Evolutionary conservation across 805 yeast genomes (phyloP).

Genomic region (Schwanniomyces occidentalis): DNA sequence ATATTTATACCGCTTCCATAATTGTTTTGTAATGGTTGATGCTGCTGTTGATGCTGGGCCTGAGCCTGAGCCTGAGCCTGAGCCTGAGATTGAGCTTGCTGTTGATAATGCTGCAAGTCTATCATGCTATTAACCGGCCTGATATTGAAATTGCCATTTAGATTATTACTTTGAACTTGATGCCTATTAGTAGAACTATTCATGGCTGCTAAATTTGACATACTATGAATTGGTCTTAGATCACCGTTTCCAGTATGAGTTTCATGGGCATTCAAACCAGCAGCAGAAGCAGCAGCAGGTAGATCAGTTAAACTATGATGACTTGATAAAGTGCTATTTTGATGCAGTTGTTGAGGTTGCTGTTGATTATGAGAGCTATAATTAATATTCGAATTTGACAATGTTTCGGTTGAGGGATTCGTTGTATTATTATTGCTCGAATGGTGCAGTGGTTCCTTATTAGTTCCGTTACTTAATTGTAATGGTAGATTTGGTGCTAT

Average conservation of each 20-base stretch:
- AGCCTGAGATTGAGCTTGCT: constrained; percentile 6
- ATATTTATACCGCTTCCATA: constrained; percentile 3
- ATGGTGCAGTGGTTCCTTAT: constrained; percentile 4
- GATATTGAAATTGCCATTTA: constrained; percentile 12
- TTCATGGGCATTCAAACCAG: constrained; percentile 4
- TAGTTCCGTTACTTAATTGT: constrained; percentile 1
- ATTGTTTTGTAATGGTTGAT: constrained; percentile 2
- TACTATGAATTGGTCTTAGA: constrained; percentile 26
- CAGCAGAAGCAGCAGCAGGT: constrained; percentile 18
- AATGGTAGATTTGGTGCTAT: constrained; percentile 2
- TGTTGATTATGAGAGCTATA: background rate
- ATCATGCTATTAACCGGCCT: constrained; percentile 35
- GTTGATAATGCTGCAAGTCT: constrained; percentile 24
- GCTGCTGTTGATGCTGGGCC: constrained; percentile 6
- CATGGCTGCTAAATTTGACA: constrained; percentile 25
- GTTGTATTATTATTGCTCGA: constrained; percentile 9
- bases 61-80: constrained; percentile 12
- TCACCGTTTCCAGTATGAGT: constrained; percentile 13
- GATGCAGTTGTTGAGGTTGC: constrained; percentile 4
- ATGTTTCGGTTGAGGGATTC: constrained; percentile 8
- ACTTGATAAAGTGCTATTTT: constrained; percentile 10
- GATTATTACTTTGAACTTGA: constrained; percentile 7
- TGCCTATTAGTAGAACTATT: constrained; percentile 5
- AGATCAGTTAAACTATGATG: constrained; percentile 28
- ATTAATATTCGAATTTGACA: background rate